These are phyloP conservation scores for Diaporthe velutina DNA, from an alignment of 2,329 filamentous ascomycete genomes.

Conservation along the genomic window DNA sequence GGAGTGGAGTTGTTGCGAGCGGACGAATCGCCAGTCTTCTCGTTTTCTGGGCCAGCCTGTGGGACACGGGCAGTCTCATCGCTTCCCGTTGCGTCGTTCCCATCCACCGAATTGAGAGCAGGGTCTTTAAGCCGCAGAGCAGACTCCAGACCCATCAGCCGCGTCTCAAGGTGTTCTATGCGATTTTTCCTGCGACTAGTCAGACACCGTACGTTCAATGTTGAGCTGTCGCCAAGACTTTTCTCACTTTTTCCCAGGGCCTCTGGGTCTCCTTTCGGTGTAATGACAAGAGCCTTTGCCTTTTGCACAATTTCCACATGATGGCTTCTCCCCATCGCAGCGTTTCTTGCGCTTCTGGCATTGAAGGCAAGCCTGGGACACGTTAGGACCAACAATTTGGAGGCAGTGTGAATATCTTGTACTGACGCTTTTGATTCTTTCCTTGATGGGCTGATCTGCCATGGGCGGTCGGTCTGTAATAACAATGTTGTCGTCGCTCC, in stretches of 20 bases:
- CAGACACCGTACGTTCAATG: neutral
- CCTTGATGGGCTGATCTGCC: neutral
- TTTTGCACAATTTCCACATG: constrained; percentile 10
- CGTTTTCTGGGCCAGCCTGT: neutral
- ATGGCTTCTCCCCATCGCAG: constrained; percentile 1
- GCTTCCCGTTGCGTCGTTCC: neutral
- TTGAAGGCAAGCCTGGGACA: neutral
- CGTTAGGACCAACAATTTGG: neutral
- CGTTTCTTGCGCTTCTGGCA: constrained; percentile 12
- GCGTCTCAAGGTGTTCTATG: neutral
- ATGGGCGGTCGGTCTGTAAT: neutral
- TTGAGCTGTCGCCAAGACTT: accelerated
- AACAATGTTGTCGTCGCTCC: neutral
- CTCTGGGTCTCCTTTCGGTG: neutral
- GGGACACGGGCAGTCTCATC: neutral
- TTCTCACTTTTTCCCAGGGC: constrained; percentile 3
- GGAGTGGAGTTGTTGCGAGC: neutral
- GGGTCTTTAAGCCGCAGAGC: neutral
- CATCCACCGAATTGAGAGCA: neutral
- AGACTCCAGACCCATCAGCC: neutral
- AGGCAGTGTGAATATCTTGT: too few relatives aligned
- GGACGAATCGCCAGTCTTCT: neutral
- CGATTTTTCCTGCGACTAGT: neutral
- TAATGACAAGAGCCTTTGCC: neutral
- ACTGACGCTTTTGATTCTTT: neutral